phyloP scores from a whole-genome alignment of 2,329 filamentous ascomycete genomes.

The Polychaeton citri region DNA sequence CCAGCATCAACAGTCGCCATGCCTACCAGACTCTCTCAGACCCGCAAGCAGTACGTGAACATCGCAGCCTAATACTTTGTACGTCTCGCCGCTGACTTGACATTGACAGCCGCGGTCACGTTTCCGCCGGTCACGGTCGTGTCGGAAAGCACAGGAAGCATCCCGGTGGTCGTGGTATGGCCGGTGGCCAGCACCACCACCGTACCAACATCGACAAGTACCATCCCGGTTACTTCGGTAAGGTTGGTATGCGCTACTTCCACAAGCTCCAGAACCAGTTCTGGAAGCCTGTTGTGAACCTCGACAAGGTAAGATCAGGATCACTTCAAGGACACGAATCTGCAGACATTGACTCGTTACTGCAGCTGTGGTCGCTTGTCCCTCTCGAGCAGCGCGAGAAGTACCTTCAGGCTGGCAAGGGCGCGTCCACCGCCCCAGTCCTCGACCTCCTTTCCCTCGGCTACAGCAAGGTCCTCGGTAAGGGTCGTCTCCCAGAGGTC shows the following conservation, averaged over 20 bases:
- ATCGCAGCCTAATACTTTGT: constrained; percentile 15
- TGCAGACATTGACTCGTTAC: not conserved
- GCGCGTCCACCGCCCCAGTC: constrained; percentile 87
- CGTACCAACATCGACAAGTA: constrained; percentile 85
- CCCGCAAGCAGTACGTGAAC: constrained; percentile 59
- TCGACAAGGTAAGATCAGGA: constrained; percentile 65
- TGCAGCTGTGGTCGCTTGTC: constrained; percentile 85
- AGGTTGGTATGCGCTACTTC: constrained; percentile 56
- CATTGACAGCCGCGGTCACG: constrained; percentile 71
- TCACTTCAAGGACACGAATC: not conserved
- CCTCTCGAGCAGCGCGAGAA: constrained; percentile 84
- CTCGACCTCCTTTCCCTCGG: constrained; percentile 94
- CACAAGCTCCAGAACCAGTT: constrained; percentile 91
- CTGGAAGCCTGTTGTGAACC: constrained; percentile 98
- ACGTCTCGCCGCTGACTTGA: constrained; percentile 8
- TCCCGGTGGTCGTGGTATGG: constrained; percentile 68
- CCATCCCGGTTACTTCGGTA: constrained; percentile 99
- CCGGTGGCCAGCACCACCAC: constrained; percentile 99
- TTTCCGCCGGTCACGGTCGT: constrained; percentile 96
- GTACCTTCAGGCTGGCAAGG: constrained; percentile 69
- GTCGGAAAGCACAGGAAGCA: constrained; percentile 96
- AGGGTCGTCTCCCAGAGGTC: constrained; percentile 87
- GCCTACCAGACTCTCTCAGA: constrained; percentile 65
- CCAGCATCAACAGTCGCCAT: constrained; percentile 37
- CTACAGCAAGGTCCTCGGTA: constrained; percentile 97